Evolutionary conservation across 2,329 filamentous ascomycete genomes (phyloP).

Genomic region (Penicillium sp.): DNA sequence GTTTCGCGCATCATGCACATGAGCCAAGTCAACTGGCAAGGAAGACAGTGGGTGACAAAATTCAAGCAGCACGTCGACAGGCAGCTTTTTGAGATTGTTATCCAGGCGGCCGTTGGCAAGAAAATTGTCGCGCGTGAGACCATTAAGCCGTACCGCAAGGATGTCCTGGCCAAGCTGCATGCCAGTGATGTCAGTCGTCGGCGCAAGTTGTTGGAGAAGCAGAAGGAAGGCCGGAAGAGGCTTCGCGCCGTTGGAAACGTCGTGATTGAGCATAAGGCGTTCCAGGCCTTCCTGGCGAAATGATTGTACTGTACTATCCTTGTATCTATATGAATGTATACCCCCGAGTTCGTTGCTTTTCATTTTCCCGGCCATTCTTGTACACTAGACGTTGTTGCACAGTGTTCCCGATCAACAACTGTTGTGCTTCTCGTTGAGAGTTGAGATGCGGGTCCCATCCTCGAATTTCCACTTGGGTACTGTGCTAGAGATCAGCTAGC

Average conservation of each 20-base stretch:
- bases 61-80: slow-evolving; percentile 97
- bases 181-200: slow-evolving; percentile 82
- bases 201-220: slow-evolving; percentile 88
- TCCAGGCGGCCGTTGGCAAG: slow-evolving; percentile 83
- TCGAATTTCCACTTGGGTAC: not conserved
- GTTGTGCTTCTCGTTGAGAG: not conserved
- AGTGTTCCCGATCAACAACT: not conserved
- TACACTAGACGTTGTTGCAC: not conserved
- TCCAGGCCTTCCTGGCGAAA: slow-evolving; percentile 90
- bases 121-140: slow-evolving; percentile 88
- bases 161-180: slow-evolving; percentile 90
- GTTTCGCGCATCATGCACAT: slow-evolving; percentile 86
- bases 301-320: slow-evolving; percentile 41
- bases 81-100: slow-evolving; percentile 96
- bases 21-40: slow-evolving; percentile 78
- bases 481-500: not conserved
- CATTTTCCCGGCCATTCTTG: not conserved
- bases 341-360: not conserved
- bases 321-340: slow-evolving; percentile 9
- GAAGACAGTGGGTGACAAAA: slow-evolving; percentile 85
- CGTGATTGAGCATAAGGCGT: slow-evolving; percentile 92
- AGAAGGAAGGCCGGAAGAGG: slow-evolving; percentile 92
- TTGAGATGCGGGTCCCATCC: not conserved
- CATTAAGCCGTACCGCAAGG: slow-evolving; percentile 94
- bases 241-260: slow-evolving; percentile 79